Conservation (phyloP, 495 filamentous ascomycete genomes). For the Penicillium mononematosum region DNA sequence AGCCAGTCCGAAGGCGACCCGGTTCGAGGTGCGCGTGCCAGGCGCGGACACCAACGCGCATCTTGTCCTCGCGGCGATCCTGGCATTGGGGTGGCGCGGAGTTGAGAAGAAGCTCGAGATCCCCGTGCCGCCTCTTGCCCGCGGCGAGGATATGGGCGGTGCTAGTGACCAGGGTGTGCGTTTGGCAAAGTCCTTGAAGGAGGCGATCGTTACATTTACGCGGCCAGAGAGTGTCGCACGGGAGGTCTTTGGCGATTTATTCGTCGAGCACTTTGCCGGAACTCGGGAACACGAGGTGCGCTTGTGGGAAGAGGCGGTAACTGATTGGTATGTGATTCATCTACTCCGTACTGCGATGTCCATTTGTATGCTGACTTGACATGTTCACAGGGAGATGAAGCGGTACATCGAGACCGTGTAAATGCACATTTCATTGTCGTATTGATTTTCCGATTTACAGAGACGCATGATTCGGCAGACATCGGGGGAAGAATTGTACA, state of each 20-base stretch:
- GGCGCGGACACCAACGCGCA: constrained; percentile 90
- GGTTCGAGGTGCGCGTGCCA: constrained; percentile 87
- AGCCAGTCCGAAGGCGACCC: constrained; percentile 74
- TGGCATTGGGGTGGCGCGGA: constrained; percentile 84
- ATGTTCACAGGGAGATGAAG: constrained; percentile 44
- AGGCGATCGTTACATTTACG: constrained; percentile 76
- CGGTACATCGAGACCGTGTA: constrained; percentile 53
- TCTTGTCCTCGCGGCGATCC: constrained; percentile 80
- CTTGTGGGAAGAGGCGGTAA: constrained; percentile 93
- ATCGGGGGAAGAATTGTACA: background rate
- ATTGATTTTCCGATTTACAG: background rate
- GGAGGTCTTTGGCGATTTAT: constrained; percentile 89
- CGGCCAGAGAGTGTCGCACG: constrained; percentile 76
- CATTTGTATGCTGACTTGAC: constrained; percentile 15
- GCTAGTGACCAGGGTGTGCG: constrained; percentile 57
- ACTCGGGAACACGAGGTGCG: constrained; percentile 88
- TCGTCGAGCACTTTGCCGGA: constrained; percentile 93
- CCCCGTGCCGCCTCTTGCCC: constrained; percentile 73
- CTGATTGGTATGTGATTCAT: constrained; percentile 70
- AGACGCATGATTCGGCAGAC: background rate
- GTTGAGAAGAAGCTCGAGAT: constrained; percentile 87
- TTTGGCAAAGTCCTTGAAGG: constrained; percentile 76
- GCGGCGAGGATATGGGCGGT: constrained; percentile 75
- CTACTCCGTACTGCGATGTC: background rate
- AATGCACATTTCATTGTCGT: background rate